Evolutionary conservation across 768 basidiomycete genomes (phyloP), one percentile per base, ranked within the genome.

Genomic region (Lactifluus volemus): DNA sequence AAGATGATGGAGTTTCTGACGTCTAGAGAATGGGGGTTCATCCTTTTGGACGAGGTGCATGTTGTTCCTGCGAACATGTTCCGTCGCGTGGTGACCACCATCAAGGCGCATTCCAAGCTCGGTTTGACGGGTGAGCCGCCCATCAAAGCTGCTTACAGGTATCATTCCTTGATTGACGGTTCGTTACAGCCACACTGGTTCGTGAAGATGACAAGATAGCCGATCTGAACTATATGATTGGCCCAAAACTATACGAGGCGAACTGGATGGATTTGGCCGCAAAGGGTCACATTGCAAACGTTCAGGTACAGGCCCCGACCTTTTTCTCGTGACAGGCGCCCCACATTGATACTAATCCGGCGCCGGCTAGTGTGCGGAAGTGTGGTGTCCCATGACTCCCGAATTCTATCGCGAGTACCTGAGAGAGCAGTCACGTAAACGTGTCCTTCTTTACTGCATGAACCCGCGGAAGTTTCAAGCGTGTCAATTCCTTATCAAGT

Each of bases 201-300:
- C 89, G 97, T 61, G 97, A 99, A 74, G 97, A 99, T 70, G 97
- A 99, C 73, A 98, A 98, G 77, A 98, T 99, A 69, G 88, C 89
- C 15, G 97, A 99, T 74, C 78, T 99, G 59, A 98, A 98, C 71
- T 99, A 98, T 70, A 91, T 98, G 86, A 98, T 99, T 72, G 97
- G 97, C 7, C 97, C 97, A 10, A 99, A 99, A 74, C 81, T 99
- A 34, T 99, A 99, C 70, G 97, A 99, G 75, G 97, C 97, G 5
- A 99, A 99, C 71, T 99, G 97, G 97, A 98, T 99, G 96, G 97
- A 99, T 73, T 84, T 99, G 67, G 97, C 97, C 55, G 93, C 92
- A 63, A 98, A 98, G 74, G 97, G 97, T 2, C 97, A 99, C 73
- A 99, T 99, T 70, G 97, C 97, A 7, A 98, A 97, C 70, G 97